A percentile compares a stretch with the other conserved stretches of the same genome.
phyloP scores from a whole-genome alignment of 768 basidiomycete species.

The Russula olivacea region DNA sequence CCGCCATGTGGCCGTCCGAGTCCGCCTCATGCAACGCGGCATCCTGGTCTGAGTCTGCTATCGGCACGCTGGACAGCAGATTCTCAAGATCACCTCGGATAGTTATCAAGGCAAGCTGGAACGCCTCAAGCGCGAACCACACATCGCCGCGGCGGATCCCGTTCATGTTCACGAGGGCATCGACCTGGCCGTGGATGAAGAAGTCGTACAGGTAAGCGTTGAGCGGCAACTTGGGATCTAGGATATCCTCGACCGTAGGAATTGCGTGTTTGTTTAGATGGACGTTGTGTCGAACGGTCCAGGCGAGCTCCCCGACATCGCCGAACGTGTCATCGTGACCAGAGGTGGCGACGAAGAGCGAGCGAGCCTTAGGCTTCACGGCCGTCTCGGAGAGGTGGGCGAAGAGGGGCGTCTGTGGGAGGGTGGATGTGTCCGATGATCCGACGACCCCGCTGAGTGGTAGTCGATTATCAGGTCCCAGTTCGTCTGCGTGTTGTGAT shows the following conservation, averaged over 20 bases:
- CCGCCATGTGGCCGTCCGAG: conserved; percentile 20
- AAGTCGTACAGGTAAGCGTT: conserved; percentile 56
- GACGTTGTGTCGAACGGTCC: conserved; percentile 48
- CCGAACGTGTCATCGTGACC: conserved; percentile 54
- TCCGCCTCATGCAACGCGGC: conserved; percentile 13
- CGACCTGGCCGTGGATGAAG: conserved; percentile 56
- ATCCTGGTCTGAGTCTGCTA: conserved; percentile 7
- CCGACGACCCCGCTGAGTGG: conserved; percentile 42
- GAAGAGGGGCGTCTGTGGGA: conserved; percentile 29
- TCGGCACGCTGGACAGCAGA: conserved; percentile 33
- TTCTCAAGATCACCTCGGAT: conserved; percentile 48
- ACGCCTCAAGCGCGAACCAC: conserved; percentile 62
- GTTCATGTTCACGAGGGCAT: conserved; percentile 45
- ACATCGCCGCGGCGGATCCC: conserved; percentile 53
- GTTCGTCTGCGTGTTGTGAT: conserved; percentile 32
- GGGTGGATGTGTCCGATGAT: conserved; percentile 9
- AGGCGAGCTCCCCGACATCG: conserved; percentile 46
- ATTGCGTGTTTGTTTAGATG: conserved; percentile 54
- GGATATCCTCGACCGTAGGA: conserved; percentile 45
- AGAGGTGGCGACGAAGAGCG: conserved; percentile 61
- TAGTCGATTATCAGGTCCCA: conserved; percentile 42
- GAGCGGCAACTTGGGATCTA: conserved; percentile 23
- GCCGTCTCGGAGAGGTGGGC: conserved; percentile 37
- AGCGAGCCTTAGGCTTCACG: conserved; percentile 42
- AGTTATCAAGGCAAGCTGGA: conserved; percentile 44